Evolutionary conservation across 2,329 filamentous ascomycete species (phyloP).

Genomic region (Scleromitrula shiraiana): DNA sequence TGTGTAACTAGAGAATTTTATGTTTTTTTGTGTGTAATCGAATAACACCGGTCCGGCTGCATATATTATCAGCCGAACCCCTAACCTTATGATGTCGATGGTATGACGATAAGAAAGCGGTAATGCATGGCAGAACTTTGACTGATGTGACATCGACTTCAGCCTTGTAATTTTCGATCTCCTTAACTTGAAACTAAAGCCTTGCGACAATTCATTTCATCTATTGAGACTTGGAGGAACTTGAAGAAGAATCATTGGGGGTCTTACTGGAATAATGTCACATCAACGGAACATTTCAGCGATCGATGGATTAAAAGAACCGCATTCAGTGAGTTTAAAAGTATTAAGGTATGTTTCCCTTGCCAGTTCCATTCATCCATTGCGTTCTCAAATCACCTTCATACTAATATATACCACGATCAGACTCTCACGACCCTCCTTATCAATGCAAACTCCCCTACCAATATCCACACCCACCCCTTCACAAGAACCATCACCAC

Average conservation of each 20-base stretch:
- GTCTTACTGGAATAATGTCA: constrained; percentile 22
- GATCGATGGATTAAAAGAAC: constrained; percentile 51
- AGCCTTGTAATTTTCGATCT: not conserved
- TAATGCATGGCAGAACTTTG: constrained; percentile 1
- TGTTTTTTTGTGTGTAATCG: too few relatives aligned
- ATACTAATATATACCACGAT: not conserved
- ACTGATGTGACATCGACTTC: not conserved
- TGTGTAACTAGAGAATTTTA: too few relatives aligned
- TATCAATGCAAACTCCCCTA: constrained; percentile 61
- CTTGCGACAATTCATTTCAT: not conserved
- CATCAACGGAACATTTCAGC: constrained; percentile 26
- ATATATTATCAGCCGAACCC: too few relatives aligned
- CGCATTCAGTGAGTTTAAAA: constrained; percentile 72
- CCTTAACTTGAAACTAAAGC: too few relatives aligned
- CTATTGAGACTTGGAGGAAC: constrained; percentile 13
- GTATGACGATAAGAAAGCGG: constrained; percentile 13
- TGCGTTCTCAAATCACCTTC: too few relatives aligned
- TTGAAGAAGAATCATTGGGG: constrained; percentile 9
- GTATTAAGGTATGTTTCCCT: constrained; percentile 50
- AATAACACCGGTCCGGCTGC: too few relatives aligned
- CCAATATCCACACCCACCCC: constrained; percentile 34
- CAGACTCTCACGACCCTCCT: constrained; percentile 75
- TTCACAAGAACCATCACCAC: constrained; percentile 31
- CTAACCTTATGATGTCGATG: not conserved
- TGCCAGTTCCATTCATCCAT: constrained; percentile 6